These are phyloP conservation scores for Didymosphaeria variabile DNA, from an alignment of 2,329 filamentous ascomycete species.

Conservation along the genomic window DNA sequence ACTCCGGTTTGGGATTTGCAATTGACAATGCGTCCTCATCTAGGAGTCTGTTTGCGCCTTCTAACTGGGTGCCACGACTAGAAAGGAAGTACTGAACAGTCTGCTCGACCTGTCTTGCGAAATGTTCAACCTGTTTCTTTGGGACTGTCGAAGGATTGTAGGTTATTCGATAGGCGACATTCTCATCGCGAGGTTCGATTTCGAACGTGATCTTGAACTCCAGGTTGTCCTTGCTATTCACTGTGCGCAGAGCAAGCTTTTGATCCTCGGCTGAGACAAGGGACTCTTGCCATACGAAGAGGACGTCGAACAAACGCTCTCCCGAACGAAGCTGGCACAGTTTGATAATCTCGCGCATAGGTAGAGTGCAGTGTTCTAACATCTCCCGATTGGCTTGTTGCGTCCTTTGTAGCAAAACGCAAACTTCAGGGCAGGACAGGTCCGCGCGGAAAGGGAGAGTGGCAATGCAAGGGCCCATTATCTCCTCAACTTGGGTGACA, in stretches of 20 bases:
- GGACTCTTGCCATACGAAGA: conserved; percentile 88
- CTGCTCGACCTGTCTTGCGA: conserved; percentile 70
- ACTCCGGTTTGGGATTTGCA: conserved; percentile 49
- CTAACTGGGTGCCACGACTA: conserved; percentile 44
- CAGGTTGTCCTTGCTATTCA: conserved; percentile 72
- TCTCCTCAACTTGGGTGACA: conserved; percentile 72
- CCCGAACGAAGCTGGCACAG: conserved; percentile 63
- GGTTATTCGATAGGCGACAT: conserved; percentile 62
- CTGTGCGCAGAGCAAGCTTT: conserved; percentile 60
- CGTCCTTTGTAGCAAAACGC: conserved; percentile 70
- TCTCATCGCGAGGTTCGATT: conserved; percentile 68
- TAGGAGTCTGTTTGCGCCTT: conserved; percentile 36
- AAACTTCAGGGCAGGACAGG: conserved; percentile 60
- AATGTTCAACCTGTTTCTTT: conserved; percentile 60
- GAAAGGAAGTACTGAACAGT: conserved; percentile 58
- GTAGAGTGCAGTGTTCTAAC: conserved; percentile 69
- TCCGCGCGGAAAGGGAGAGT: conserved; percentile 77
- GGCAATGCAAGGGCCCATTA: conserved; percentile 82
- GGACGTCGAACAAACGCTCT: conserved; percentile 74
- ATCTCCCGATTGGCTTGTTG: conserved; percentile 72
- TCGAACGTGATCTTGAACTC: conserved; percentile 82
- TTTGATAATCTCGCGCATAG: conserved; percentile 75
- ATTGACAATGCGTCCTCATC: conserved; percentile 47
- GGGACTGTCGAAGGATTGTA: conserved; percentile 66
- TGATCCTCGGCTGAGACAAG: conserved; percentile 50